Evolutionary conservation across 176 grass and related monocot genomes (phyloP).

Genomic region (Carex scoparia): DNA sequence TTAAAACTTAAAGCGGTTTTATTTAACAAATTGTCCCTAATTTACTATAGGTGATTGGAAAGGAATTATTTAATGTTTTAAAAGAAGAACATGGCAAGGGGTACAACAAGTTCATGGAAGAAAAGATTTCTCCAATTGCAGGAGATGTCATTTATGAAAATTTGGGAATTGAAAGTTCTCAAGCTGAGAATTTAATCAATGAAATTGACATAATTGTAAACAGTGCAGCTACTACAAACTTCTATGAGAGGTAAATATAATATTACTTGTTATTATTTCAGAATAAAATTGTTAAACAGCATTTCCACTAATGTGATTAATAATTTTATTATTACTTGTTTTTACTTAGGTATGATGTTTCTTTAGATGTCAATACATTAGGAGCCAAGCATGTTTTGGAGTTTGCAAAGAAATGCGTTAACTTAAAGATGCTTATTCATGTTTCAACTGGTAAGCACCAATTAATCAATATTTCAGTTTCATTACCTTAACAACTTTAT

Average conservation of each 20-base stretch:
- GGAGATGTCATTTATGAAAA: slow-evolving; percentile 56
- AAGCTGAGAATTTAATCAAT: slow-evolving; percentile 21
- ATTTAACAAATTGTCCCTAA: neutral
- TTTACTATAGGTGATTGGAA: slow-evolving; percentile 47
- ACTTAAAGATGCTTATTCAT: slow-evolving; percentile 67
- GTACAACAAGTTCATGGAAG: slow-evolving; percentile 38
- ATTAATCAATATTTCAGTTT: neutral
- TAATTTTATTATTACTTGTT: neutral
- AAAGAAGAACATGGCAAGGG: slow-evolving; percentile 49
- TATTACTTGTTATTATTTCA: neutral
- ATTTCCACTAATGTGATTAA: neutral
- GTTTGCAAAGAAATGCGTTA: slow-evolving; percentile 59
- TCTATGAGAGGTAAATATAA: slow-evolving; percentile 48
- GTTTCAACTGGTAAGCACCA: slow-evolving; percentile 54
- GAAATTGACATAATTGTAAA: slow-evolving; percentile 70
- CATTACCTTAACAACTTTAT: neutral
- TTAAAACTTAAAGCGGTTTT: neutral
- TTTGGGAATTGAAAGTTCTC: slow-evolving; percentile 38
- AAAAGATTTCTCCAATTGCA: slow-evolving; percentile 51
- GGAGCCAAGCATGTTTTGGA: slow-evolving; percentile 38
- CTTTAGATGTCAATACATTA: slow-evolving; percentile 43
- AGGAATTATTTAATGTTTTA: slow-evolving; percentile 59
- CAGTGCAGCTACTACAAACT: slow-evolving; percentile 68
- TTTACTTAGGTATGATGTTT: slow-evolving; percentile 48
- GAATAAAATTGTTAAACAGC: neutral